Evolutionary conservation across 352 stramenopile genomes (phyloP).

Genomic region (Globisporangium radiosum): DNA sequence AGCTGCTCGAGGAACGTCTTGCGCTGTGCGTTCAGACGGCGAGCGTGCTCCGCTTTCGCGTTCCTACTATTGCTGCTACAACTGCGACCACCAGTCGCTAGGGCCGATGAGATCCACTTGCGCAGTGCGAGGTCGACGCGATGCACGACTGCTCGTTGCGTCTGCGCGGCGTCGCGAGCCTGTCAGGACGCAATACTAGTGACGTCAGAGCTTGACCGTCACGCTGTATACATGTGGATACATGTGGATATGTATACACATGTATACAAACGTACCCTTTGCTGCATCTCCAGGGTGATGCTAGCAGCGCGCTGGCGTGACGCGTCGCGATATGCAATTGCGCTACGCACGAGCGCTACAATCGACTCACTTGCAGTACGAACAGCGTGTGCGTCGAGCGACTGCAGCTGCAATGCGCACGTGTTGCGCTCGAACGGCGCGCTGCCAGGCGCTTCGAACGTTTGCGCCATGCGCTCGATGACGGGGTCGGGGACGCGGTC

Average conservation of each 20-base stretch:
- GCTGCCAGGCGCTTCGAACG: slow-evolving; percentile 35
- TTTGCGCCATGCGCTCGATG: slow-evolving; percentile 38
- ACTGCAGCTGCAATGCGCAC: slow-evolving; percentile 10
- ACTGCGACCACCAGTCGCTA: slow-evolving; percentile 9
- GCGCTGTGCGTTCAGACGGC: slow-evolving; percentile 31
- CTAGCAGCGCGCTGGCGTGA: too few relatives aligned
- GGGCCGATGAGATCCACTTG: slow-evolving; percentile 41
- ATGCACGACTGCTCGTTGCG: slow-evolving; percentile 26
- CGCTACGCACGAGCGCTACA: background rate
- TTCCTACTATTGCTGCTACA: slow-evolving; percentile 4
- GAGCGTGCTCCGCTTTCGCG: slow-evolving; percentile 17
- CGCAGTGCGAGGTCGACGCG: slow-evolving; percentile 50
- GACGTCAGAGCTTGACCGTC: too few relatives aligned
- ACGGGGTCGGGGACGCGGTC: slow-evolving; percentile 31
- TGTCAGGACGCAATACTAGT: background rate
- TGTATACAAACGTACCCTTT: background rate
- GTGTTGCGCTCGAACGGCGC: slow-evolving; percentile 29
- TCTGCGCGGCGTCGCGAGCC: slow-evolving; percentile 12
- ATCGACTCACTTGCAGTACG: background rate
- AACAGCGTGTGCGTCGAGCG: background rate
- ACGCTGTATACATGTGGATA: too few relatives aligned
- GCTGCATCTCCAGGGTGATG: too few relatives aligned
- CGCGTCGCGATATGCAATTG: background rate
- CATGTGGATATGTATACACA: background rate
- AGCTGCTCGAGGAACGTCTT: slow-evolving; percentile 35